Evolutionary conservation across 176 grass and related monocot genomes (phyloP).

Genomic region (Aegilops sharonensis): DNA sequence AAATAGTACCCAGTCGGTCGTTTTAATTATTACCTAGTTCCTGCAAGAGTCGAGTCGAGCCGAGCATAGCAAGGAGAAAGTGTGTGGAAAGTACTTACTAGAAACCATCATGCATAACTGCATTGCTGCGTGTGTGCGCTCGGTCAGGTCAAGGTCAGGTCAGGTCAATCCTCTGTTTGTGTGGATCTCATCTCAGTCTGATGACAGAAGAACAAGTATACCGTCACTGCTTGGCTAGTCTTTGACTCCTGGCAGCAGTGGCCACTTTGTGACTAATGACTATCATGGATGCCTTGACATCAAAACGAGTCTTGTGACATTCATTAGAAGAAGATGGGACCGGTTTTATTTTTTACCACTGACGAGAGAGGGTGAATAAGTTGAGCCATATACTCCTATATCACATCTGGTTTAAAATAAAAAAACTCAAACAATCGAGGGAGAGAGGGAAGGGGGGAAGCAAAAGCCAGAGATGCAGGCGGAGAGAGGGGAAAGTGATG

Average conservation of each 20-base stretch:
- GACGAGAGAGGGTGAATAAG: too few relatives aligned
- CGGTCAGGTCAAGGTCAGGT: background rate
- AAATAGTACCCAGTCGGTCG: background rate
- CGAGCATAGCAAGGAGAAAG: background rate
- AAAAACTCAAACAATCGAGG: too few relatives aligned
- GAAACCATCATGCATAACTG: background rate
- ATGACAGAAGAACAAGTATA: conserved; percentile 1
- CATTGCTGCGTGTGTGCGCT: background rate
- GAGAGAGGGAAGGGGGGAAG: background rate
- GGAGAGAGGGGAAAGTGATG: conserved; percentile 1
- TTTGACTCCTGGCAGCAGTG: background rate
- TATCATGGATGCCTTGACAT: too few relatives aligned
- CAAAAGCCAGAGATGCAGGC: background rate
- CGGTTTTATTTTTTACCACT: too few relatives aligned
- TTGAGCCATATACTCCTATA: too few relatives aligned
- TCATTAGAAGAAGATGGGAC: too few relatives aligned
- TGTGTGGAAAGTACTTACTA: background rate
- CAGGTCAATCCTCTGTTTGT: background rate
- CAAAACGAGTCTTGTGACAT: background rate
- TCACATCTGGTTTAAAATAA: too few relatives aligned
- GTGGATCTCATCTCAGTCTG: conserved; percentile 6
- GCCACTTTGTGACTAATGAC: background rate
- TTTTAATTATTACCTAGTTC: conserved; percentile 22
- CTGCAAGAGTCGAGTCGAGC: background rate
- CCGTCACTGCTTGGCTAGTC: background rate